Conservation (phyloP, 2,329 filamentous ascomycete species). For the Apiospora pterosperma region DNA sequence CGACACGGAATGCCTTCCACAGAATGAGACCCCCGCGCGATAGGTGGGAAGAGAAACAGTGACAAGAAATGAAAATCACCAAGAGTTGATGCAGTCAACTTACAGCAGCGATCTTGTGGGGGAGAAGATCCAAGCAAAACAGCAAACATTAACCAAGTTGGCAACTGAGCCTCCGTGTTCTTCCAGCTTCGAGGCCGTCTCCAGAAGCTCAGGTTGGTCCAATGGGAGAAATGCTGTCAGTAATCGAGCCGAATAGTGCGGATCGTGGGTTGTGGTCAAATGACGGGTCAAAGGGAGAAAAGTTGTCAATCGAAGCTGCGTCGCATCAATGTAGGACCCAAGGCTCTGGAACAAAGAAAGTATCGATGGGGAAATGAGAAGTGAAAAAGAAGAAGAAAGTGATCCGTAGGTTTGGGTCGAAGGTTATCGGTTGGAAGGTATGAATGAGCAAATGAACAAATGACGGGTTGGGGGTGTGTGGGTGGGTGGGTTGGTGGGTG, state of each 20-base stretch:
- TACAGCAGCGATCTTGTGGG: neutral
- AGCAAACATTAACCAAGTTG: neutral
- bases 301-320: neutral
- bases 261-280: neutral
- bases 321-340: neutral
- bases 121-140: neutral
- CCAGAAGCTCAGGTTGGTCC: neutral
- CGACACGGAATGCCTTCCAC: neutral
- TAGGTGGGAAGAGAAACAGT: neutral
- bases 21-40: neutral
- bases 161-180: neutral
- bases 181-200: neutral
- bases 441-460: slow-evolving; percentile 1
- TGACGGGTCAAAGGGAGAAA: neutral
- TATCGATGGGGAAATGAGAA: neutral
- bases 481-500: neutral
- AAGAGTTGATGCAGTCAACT: neutral
- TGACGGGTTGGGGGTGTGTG: neutral
- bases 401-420: slow-evolving; percentile 2
- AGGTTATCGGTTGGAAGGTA: neutral
- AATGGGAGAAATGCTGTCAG: neutral
- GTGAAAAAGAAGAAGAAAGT: neutral
- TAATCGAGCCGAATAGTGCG: neutral
- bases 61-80: neutral
- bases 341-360: neutral